These are phyloP conservation scores for Vitis amurensis DNA, from an alignment of 164 flowering plant genomes.

Conservation along the genomic window DNA sequence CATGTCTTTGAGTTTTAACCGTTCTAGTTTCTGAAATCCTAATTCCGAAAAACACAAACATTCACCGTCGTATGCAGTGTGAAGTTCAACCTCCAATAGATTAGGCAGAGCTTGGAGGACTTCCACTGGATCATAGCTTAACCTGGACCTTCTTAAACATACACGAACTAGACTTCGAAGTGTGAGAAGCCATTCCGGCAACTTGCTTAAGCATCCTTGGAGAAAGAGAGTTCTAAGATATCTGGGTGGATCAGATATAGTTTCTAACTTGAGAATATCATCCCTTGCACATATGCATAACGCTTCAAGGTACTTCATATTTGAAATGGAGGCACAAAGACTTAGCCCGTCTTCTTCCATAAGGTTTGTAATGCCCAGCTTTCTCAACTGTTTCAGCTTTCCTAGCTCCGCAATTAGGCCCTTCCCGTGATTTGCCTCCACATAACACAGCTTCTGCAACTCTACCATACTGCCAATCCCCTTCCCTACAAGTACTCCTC, in stretches of 20 bases:
- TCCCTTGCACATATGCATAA: neutral
- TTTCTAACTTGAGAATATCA: neutral
- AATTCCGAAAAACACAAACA: neutral
- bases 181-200: too few species aligned
- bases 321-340: slow-evolving; percentile 8
- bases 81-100: neutral
- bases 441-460: slow-evolving; percentile 10
- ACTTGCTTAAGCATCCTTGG: too few species aligned
- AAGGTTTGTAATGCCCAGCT: slow-evolving; percentile 8
- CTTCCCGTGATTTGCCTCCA: neutral
- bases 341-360: neutral
- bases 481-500: neutral
- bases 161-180: too few species aligned
- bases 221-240: too few species aligned
- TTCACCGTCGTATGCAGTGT: neutral
- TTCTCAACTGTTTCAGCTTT: neutral
- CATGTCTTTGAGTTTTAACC: neutral
- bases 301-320: slow-evolving; percentile 12
- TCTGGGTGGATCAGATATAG: too few species aligned
- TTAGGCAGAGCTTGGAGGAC: slow-evolving; percentile 12
- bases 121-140: neutral
- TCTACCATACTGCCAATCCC: neutral
- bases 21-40: slow-evolving; percentile 11
- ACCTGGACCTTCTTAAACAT: too few species aligned
- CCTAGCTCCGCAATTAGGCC: neutral